Percentiles rank a stretch among this genome's conserved stretches.
phyloP scores from a whole-genome alignment of 2,329 filamentous ascomycete genomes.

The Mollisiaceae sp. region DNA sequence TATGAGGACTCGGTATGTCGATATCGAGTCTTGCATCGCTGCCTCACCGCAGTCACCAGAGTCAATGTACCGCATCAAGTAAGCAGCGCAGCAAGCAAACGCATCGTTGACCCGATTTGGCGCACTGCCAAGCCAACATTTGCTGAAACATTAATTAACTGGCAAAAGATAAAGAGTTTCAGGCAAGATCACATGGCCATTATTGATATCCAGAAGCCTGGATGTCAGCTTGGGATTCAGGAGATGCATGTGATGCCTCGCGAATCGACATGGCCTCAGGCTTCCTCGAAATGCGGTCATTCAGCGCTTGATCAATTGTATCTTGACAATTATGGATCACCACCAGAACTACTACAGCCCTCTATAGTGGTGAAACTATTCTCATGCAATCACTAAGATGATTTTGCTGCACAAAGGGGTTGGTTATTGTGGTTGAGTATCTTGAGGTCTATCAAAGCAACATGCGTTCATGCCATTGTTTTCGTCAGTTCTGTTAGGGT shows the following conservation, averaged over 20 bases:
- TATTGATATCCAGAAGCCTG: not conserved
- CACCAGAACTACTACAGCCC: no score
- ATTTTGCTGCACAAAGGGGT: not conserved
- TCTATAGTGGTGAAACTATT: no score
- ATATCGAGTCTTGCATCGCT: not conserved
- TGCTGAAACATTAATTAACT: not conserved
- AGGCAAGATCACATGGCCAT: not conserved
- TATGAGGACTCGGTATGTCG: not conserved
- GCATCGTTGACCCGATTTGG: not conserved
- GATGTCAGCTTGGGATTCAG: not conserved
- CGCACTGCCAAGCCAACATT: not conserved
- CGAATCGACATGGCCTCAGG: no score
- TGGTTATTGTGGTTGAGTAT: not conserved
- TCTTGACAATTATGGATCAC: no score
- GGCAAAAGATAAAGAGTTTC: not conserved
- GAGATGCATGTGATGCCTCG: not conserved
- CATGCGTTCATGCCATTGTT: conserved; percentile 8
- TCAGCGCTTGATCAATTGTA: no score
- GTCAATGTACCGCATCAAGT: not conserved
- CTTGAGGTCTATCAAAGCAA: not conserved
- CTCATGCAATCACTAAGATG: not conserved
- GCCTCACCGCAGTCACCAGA: not conserved
- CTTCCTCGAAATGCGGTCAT: no score
- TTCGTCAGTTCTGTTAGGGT: not conserved
- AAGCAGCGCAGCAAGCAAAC: not conserved